Base-by-base conservation (phyloP, 2,329 filamentous ascomycete genomes). In the Lasiodiplodia hormozganensis region DNA sequence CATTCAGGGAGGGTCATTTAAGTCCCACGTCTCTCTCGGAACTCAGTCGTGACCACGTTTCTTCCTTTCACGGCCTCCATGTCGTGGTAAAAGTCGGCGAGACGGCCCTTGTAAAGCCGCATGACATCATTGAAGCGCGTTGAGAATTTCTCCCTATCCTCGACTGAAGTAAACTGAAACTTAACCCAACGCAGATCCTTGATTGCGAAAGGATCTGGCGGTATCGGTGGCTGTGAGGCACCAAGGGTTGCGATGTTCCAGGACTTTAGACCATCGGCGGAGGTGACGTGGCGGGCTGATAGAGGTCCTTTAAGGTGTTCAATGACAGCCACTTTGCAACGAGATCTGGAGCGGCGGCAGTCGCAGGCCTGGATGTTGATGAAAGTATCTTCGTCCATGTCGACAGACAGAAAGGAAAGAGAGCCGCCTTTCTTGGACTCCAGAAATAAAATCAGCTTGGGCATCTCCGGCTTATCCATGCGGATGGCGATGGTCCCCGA, bases 231-330 rank as follows among this genome's bases (percentile, higher is more conserved):
- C 23, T 64, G 60, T 40, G 70, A 62, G 31, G 69, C 49, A 0
- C 70, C 70, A 14, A 72, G 14, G 0, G 69, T 65, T 12, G 70
- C 70, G 6, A 71, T 31, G 21, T 72, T 72, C 69, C 71, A 72
- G 18, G 67, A 68, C 25, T 71, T 69, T 47, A 72, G 60, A 12
- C 70, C 70, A 11, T 65, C 64, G 14, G 47, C 47, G 10, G 71
- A 70, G 28, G 62, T 65, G 58, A 62, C 65, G 4, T 69, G 71
- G 52, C 68, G 60, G 5, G 70, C 71, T n/a, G 70, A 43, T 14
- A 72, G 40, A 14, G 70, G 68, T 7, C 56, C 68, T 7, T 68
- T 57, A 6, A 38, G 69, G 4, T 70, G 43, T 49, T 71, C 69
- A 4, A 72, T 68, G 5, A 71, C 68, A 18, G 65, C 65, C 18